Evolutionary conservation across 2,329 filamentous ascomycete genomes (phyloP), one percentile per base, ranked within the genome.

Genomic region (Penicillium sp.): DNA sequence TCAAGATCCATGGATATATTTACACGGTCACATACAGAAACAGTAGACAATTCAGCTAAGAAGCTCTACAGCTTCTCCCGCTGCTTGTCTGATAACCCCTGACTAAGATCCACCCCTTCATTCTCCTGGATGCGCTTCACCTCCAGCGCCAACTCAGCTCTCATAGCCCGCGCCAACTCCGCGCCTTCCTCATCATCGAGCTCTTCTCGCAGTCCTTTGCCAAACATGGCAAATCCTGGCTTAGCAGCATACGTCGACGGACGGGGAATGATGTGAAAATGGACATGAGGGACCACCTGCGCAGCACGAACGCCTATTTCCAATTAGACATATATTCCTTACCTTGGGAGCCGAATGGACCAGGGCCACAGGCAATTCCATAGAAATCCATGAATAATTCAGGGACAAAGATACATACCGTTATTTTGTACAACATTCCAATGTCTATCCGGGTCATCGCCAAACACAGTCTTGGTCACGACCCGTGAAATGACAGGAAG

Each of bases 391-490:
- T 10, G 7, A 37, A 9, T 10, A 12, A 12, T 23, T 10, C 6
- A 20, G 32, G 32, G 13, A 28, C 1, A 4, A 23, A 18, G 24
- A 31, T 29, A 48, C 52, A 46, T 60, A 81, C 80, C 89, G 61
- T 96, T 97, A 68, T 97, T 97, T 75, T 97, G 92, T 47, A 97
- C 89, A 27, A 97, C 83, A 70, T 98, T 98, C 87, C 92, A 97
- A 72, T 96, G 91, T 44, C 59, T 65, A 39, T 72, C 65, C n/a
- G 64, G 49, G 49, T 70, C 61, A 52, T 68, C 60, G 47, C 70
- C 60, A 28, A 83, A 79, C 32, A 95, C 77, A 0, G 88, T 87
- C 18, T 81, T 75, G 15, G 87, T 88, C 2, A 96, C 74, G 3
- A 92, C 70, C 29, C 88, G 83, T 25, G 95, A 79, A 75, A 75